Percentiles rank a stretch among this genome's conserved stretches.
phyloP scores from a whole-genome alignment of 1,284 basidiomycete species.

The Takashimella koratensis region DNA sequence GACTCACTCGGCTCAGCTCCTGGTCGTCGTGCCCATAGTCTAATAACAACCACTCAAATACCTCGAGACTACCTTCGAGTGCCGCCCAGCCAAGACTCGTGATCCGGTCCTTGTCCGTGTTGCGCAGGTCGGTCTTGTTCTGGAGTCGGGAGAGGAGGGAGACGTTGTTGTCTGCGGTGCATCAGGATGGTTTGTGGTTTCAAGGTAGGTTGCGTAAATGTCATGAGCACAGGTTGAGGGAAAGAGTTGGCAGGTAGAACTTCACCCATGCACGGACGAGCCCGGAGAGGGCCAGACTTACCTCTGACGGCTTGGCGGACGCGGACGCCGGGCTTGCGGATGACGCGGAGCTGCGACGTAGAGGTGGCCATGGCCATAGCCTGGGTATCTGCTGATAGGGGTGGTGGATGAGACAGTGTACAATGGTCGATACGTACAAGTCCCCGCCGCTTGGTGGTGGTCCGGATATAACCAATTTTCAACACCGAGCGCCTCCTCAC shows the following conservation, averaged over 20 bases:
- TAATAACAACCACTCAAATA: conserved; percentile 80
- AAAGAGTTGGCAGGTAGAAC: too few relatives aligned
- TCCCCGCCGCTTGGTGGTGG: too few relatives aligned
- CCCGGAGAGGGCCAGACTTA: conserved; percentile 14
- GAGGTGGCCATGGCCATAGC: conserved; percentile 5
- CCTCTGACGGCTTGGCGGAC: conserved; percentile 44
- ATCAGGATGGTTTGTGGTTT: too few relatives aligned
- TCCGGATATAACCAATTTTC: too few relatives aligned
- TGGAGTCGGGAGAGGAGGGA: conserved; percentile 71
- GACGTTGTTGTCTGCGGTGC: conserved; percentile 74
- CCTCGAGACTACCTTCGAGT: conserved; percentile 75
- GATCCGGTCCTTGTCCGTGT: conserved; percentile 68
- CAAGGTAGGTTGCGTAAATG: neutral
- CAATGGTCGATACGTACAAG: too few relatives aligned
- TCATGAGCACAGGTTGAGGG: neutral
- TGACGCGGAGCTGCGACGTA: conserved; percentile 25
- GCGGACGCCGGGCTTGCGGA: conserved; percentile 30
- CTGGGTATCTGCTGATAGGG: neutral
- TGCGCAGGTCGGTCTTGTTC: conserved; percentile 74
- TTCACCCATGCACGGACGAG: too few relatives aligned
- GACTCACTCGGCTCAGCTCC: conserved; percentile 77
- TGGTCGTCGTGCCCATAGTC: conserved; percentile 81
- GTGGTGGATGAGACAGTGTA: conserved; percentile 1
- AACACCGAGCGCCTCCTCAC: too few relatives aligned
- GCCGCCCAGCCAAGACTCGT: conserved; percentile 88